Percentiles rank a stretch among this genome's conserved stretches.
Conservation (phyloP, 345 rosid species). For the Anastatica hierochuntica region DNA sequence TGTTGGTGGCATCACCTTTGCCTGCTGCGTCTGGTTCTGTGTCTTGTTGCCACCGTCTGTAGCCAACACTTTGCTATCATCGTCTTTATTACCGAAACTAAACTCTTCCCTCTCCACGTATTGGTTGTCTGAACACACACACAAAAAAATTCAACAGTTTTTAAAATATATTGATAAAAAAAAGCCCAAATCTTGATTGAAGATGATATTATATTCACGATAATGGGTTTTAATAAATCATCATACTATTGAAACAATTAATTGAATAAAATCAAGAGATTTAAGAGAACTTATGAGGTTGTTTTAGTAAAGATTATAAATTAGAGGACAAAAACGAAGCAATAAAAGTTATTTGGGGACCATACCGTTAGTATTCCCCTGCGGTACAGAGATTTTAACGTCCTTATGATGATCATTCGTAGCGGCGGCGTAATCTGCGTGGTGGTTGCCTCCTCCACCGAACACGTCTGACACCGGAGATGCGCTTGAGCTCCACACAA, state of each 20-base stretch:
- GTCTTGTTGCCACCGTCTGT: constrained; percentile 43
- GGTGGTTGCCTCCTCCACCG: constrained; percentile 35
- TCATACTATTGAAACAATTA: no score
- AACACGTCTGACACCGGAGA: no score
- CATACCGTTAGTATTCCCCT: constrained; percentile 57
- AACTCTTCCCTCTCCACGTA: constrained; percentile 70
- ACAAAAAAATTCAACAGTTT: not conserved
- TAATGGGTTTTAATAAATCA: not conserved
- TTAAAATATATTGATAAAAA: not conserved
- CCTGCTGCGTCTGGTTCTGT: no score
- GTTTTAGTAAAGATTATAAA: not conserved
- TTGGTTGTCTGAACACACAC: constrained; percentile 33
- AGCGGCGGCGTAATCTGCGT: constrained; percentile 12
- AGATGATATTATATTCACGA: no score
- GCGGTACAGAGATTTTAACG: constrained; percentile 62
- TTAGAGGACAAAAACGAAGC: not conserved
- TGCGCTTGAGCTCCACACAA: constrained; percentile 97
- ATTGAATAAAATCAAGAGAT: not conserved
- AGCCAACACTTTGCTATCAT: constrained; percentile 39
- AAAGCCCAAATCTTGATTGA: not conserved
- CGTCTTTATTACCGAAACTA: constrained; percentile 55
- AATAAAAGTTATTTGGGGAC: constrained; percentile 5
- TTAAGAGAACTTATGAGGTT: not conserved
- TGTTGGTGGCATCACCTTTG: constrained; percentile 85
- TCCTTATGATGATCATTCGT: constrained; percentile 53